phyloP scores from a whole-genome alignment of 2,329 filamentous ascomycete species.

The Didymella pomorum region DNA sequence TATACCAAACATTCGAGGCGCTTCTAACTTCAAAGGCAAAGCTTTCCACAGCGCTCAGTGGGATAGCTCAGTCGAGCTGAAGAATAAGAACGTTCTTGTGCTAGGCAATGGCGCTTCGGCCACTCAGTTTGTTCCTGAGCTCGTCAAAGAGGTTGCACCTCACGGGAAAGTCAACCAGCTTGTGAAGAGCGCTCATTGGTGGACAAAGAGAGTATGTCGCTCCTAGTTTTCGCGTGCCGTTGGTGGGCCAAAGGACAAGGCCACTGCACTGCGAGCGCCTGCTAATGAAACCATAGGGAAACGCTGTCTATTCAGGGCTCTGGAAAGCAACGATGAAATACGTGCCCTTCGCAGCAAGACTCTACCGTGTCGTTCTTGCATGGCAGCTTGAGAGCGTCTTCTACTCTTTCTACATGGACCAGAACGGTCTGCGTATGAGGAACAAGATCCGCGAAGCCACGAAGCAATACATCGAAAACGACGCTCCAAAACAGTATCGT shows the following conservation, averaged over 20 bases:
- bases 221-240: too few species aligned
- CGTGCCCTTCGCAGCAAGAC: neutral
- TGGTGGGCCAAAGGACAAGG: too few species aligned
- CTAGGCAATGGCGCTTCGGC: neutral
- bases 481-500: neutral
- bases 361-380: neutral
- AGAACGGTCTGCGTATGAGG: neutral
- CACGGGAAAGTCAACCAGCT: neutral
- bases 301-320: neutral
- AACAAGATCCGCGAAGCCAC: slow-evolving; percentile 2
- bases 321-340: slow-evolving; percentile 1
- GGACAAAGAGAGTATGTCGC: neutral
- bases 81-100: neutral
- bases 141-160: slow-evolving; percentile 1
- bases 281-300: neutral
- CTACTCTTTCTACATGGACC: slow-evolving; percentile 3
- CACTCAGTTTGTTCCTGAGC: neutral
- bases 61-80: neutral
- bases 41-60: neutral
- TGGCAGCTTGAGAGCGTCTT: slow-evolving; percentile 1
- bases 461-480: neutral
- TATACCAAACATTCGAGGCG: neutral
- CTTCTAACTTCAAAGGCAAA: neutral
- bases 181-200: slow-evolving; percentile 1
- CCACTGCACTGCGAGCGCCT: neutral